Evolutionary conservation across 225 moss, liverwort and hornwort genomes (phyloP).

Genomic region (Pseudisothecium myosuroides): DNA sequence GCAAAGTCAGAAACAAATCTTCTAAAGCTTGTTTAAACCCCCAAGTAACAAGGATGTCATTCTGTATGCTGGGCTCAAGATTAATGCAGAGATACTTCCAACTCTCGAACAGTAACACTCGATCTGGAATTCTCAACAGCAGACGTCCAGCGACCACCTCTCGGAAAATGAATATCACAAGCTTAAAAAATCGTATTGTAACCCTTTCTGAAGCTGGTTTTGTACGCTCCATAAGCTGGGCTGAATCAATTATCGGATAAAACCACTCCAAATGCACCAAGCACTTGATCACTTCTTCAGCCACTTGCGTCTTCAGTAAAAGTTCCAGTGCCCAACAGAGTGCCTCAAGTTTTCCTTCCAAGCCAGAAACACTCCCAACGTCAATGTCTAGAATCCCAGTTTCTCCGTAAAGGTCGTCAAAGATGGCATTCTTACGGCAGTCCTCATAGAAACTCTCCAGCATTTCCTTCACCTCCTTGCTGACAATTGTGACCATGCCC

Average conservation of each 20-base stretch:
- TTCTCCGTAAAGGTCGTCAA: rapidly evolving
- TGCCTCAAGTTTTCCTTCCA: neutral
- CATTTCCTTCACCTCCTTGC: neutral
- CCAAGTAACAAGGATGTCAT: neutral
- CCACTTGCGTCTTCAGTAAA: neutral
- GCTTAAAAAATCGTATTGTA: neutral
- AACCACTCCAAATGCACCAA: neutral
- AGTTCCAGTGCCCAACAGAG: neutral
- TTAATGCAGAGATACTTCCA: neutral
- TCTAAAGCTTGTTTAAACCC: neutral
- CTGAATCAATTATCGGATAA: too few species aligned
- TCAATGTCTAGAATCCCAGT: neutral
- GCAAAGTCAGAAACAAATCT: neutral
- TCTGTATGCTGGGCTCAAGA: neutral
- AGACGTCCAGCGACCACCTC: neutral
- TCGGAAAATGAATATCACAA: neutral
- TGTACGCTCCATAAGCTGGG: too few species aligned
- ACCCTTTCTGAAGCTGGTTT: neutral
- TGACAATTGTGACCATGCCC: neutral
- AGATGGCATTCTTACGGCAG: neutral
- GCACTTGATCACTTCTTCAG: neutral
- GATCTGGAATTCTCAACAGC: neutral
- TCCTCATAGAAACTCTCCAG: neutral
- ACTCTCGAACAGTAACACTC: neutral
- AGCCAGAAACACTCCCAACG: neutral